A percentile compares a stretch with the other conserved stretches of the same genome.
phyloP scores from a whole-genome alignment of 2,329 filamentous ascomycete species.

The Esteya vermicola region DNA sequence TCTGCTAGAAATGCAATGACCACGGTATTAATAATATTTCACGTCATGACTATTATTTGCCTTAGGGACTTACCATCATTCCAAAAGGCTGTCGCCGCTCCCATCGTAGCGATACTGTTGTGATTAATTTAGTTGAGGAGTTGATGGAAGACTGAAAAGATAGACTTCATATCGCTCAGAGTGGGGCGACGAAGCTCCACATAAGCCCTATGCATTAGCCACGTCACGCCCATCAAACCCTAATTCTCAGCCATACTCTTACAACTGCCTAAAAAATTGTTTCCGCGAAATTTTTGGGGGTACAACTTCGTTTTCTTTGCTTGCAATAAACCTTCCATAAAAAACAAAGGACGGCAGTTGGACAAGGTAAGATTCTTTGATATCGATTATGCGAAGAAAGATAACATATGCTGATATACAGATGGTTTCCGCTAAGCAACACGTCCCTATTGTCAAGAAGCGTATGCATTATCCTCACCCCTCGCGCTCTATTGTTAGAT shows the following conservation, averaged over 20 bases:
- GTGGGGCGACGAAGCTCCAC: not conserved
- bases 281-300: too few relatives aligned
- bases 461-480: slow-evolving; percentile 45
- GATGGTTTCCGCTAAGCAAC: slow-evolving; percentile 99
- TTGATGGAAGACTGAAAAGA: too few relatives aligned
- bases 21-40: too few relatives aligned
- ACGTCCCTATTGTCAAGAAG: slow-evolving; percentile 99
- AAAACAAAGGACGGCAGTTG: not conserved
- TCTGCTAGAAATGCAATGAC: slow-evolving; percentile 37
- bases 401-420: too few relatives aligned
- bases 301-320: too few relatives aligned
- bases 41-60: too few relatives aligned
- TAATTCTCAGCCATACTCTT: slow-evolving; percentile 3
- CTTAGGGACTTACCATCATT: slow-evolving; percentile 33
- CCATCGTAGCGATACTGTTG: slow-evolving; percentile 22
- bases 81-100: slow-evolving; percentile 45
- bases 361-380: not conserved
- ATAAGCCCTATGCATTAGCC: not conserved
- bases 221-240: not conserved
- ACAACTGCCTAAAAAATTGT: not conserved
- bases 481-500: not conserved
- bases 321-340: not conserved
- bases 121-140: not conserved
- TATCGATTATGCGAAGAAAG: not conserved
- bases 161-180: too few relatives aligned